Base-by-base conservation (phyloP, 2,329 filamentous ascomycete species). In the Zasmidium cellare region DNA sequence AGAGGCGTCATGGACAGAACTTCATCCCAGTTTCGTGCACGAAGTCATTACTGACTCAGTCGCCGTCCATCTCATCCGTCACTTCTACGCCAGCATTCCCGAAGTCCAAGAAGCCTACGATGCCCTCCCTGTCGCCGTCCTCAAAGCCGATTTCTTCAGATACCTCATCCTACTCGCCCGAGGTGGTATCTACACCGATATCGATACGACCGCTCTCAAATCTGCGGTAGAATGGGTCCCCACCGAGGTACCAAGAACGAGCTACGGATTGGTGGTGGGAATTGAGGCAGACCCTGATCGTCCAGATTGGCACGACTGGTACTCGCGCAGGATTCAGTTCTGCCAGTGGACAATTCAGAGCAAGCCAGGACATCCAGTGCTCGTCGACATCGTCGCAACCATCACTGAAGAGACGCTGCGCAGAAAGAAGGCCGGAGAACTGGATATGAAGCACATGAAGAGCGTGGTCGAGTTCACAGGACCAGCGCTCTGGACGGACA, bases 271-370 rank as follows among this genome's bases (percentile, higher is more conserved):
- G 62, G 87, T 99, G 41, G 83, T 97, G 69, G 94, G 94, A 58
- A 97, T 99, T 65, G 94, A 99, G 78, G 94, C 94, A 3, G 94
- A 99, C 71, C 92, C 94, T 0, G 92, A 97, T 74, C 86, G 94
- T 49, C 84, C 85, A 2, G 94, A 99, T 74, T 99, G 94, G 94
- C 83, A 86, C 35, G 81, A 96, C 1, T 97, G 93, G 94, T 99
- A 97, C 79, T 94, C 91, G 63, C 89, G 94, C 59, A 86, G 93
- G 63, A 92, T 99, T 60, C 94, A 97, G 73, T 97, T 99, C 76
- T 99, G 94, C 77, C 94, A 99, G 75, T 99, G 94, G 94, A 99
- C 94, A 1, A 97, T 99, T 62, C 93, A 97, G 75, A 81, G 90
- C 57, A 99, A 99, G 76, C 89, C 93, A 0, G 94, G 94, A 11